These are phyloP conservation scores for Colletotrichum theobromicola DNA, from an alignment of 2,329 filamentous ascomycete species.

Conservation along the genomic window DNA sequence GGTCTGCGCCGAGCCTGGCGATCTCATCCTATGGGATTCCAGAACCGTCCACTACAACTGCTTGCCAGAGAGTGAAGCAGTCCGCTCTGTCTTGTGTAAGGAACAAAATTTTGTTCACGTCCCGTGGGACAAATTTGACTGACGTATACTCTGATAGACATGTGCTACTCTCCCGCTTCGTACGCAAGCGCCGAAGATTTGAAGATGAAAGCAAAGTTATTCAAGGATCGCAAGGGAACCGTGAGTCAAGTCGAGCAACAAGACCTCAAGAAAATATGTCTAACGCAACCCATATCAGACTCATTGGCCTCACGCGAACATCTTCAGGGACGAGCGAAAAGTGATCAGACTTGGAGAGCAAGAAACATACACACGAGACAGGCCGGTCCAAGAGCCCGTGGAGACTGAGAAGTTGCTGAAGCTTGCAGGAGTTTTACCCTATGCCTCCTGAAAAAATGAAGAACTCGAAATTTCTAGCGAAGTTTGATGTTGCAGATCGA, in stretches of 20 bases:
- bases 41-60: background rate
- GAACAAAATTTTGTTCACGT: background rate
- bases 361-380: background rate
- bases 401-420: background rate
- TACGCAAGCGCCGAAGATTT: background rate
- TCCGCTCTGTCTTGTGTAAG: background rate
- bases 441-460: background rate
- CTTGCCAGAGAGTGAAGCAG: background rate
- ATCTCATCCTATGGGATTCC: background rate
- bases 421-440: background rate
- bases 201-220: background rate
- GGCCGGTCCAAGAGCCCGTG: background rate
- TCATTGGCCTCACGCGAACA: background rate
- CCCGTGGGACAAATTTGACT: background rate
- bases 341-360: background rate
- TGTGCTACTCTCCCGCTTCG: background rate
- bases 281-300: background rate
- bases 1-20: background rate
- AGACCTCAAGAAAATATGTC: rapidly evolving
- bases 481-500: background rate
- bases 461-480: background rate
- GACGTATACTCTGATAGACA: background rate
- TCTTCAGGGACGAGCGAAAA: background rate
- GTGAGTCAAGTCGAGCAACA: background rate
- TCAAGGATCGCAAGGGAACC: background rate